Base-by-base conservation (phyloP, 306 rosid genomes). In the Sesbania bispinosa region DNA sequence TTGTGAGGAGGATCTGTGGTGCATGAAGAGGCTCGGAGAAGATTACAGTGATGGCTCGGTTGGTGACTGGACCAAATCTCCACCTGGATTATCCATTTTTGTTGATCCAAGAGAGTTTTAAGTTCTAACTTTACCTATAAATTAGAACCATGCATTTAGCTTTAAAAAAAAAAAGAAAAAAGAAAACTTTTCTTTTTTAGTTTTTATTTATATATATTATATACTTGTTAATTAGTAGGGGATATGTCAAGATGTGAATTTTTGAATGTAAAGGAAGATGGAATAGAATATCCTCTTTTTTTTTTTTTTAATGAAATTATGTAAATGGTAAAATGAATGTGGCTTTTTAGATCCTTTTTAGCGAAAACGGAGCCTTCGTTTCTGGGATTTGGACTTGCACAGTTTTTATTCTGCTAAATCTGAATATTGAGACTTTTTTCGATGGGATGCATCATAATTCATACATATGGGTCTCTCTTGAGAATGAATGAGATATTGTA, bases 11-110 rank as follows among this genome's bases (percentile, higher is more conserved):
- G 98, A 94, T 29, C 45, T 87, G 23, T 94, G 97, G 97, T 94
- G 97, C 78, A 87, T 94, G 18, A 91, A 88, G 70, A 78, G 97
- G 52, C 83, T 94, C 0, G 88, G 86, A 0, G 98, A 93, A 38
- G 99, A 91, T 78, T 91, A 91, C 62, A 87, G 98, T 39, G 98
- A 94, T 35, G 97, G 97, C 36, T 78, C 97, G 0, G 87, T 94
- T 16, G 99, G 97, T 77, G 99, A 94, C 78, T 91, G 99, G 98
- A 87, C 99, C 2, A 94, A 94, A 69, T 91, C 99, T 5, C 71
- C 86, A 4, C 96, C 99, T 61, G 96, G 87, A 53, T 29, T 67
- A 68, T 87, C 99, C 48, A 86, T 94, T 86, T 94, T 94, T 53
- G 97, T 94, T 78, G 99, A 94, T 74, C 99, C 99, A 1, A 87